Base-by-base conservation (phyloP, 1,139 yeast species). In the Schizosaccharomyces versatilis region DNA sequence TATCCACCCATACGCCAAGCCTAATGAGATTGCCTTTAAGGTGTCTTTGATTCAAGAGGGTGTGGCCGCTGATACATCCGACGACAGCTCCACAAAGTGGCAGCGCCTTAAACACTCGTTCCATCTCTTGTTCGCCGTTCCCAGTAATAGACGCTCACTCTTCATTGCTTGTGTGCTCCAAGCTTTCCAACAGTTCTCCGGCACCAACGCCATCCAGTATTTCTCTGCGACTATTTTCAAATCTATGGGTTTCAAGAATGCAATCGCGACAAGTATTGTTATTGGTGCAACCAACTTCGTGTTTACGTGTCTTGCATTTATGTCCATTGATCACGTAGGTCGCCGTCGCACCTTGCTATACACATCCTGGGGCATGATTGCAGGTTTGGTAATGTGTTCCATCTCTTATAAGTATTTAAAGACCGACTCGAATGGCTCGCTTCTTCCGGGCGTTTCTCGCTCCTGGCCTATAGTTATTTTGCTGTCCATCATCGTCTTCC, bases 181-280 rank as follows among this genome's bases (percentile, higher is more conserved):
- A 69, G 95, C 94, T 59, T 83, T 88, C 65, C 96, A 88, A 70
- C 96, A 88, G 68, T 85, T 86, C 63, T 83, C 95, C 19, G 96
- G 96, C 61, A 88, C 86, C 76, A 88, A 88, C 70, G 84, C 96
- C 3, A 75, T 88, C 63, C 84, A 88, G 94, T 88, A 88, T 69
- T 88, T 86, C 69, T 81, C 94, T 57, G 80, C 94, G 44, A 85
- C 95, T 1, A 80, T 88, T 61, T 88, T 88, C 66, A 80, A 84
- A 67, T 79, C 88, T 49, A 83, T 85, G 57, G 97, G 96, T 1
- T 88, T 86, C 67, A 63, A 77, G 59, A 78, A 86, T 65, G 76
- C 96, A 7, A 81, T 94, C 24, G 94, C 95, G 1, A 95, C 86
- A n/a, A 85, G 96, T 1, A 78, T 86, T 61, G 80, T 88, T 60